Evolutionary conservation across 345 rosid species (phyloP), one percentile per base, ranked within the genome.

Genomic region (Citrus maxima): DNA sequence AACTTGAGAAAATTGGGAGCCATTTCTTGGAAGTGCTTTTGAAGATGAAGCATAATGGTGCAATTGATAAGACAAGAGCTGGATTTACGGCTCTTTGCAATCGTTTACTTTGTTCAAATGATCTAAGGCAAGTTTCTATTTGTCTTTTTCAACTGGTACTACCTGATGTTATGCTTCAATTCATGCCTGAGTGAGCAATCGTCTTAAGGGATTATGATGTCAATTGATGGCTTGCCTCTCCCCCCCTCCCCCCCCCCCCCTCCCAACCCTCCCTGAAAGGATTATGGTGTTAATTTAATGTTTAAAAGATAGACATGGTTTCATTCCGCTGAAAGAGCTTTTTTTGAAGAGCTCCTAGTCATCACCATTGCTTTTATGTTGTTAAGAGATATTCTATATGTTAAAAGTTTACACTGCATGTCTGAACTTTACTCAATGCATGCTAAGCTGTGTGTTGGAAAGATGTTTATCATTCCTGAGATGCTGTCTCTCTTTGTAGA

Each of bases 21-120:
- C 98, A 95, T 87, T 95, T 95, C 87, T 77, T 95, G 91, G 96
- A 95, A 88, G 98, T 95, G 72, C 96, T 93, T 81, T 75, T 95
- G 79, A 93, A 91, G 86, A 95, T 93, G 98, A 95, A 95, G 89
- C 99, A 95, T 82, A 93, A 88, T 81, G 98, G 99, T 81, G 99
- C 99, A 34, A 92, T 95, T 83, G 99, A 95, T 85, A 95, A 91
- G 93, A 95, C 98, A 65, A 90, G 99, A 84, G 98, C 97, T 87
- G 98, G 99, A 63, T 95, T 95, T 81, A 88, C 99, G 49, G 98
- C 98, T 73, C 91, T 93, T 79, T 95, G 99, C 90, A 93, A 95
- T 85, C 96, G 98, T 75, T 85, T 93, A 67, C 92, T 95, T 67
- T 95, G 98, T 89, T 95, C 99, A 49, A 90, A 95, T 82, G 96